These are phyloP conservation scores for Aphanomyces cochlioides DNA, from an alignment of 352 stramenopile species.

Conservation along the genomic window DNA sequence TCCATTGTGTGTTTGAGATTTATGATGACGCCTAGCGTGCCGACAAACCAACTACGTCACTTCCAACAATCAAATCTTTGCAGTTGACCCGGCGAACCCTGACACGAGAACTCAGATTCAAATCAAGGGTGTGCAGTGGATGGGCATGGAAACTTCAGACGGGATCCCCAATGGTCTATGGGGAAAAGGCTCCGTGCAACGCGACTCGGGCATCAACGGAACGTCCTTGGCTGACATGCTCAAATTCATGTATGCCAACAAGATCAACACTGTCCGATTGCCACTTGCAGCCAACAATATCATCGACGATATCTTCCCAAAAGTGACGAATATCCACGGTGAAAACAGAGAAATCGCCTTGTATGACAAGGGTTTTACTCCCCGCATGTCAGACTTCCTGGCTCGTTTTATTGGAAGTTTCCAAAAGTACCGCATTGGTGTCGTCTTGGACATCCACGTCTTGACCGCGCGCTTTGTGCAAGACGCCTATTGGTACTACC, in stretches of 20 bases:
- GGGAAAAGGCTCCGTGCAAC: slow-evolving; percentile 37
- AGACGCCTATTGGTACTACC: slow-evolving; percentile 64
- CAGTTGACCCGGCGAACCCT: slow-evolving; percentile 42
- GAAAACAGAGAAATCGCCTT: slow-evolving; percentile 58
- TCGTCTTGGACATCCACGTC: slow-evolving; percentile 58
- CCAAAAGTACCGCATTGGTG: slow-evolving; percentile 43
- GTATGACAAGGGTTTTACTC: slow-evolving; percentile 37
- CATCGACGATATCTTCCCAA: slow-evolving; percentile 40
- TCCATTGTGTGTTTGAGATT: background rate
- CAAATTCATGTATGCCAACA: slow-evolving; percentile 50
- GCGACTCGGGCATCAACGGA: slow-evolving; percentile 37
- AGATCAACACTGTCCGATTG: slow-evolving; percentile 60
- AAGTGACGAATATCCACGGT: slow-evolving; percentile 49
- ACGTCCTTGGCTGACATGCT: slow-evolving; percentile 51
- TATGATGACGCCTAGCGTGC: slow-evolving; percentile 39
- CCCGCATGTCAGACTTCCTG: slow-evolving; percentile 49
- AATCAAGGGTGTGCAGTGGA: slow-evolving; percentile 59
- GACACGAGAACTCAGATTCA: slow-evolving; percentile 45
- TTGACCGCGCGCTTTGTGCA: slow-evolving; percentile 41
- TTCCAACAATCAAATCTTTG: slow-evolving; percentile 49
- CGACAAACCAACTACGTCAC: slow-evolving; percentile 59
- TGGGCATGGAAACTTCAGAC: slow-evolving; percentile 58
- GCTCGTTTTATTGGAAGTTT: slow-evolving; percentile 49
- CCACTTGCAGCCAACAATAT: slow-evolving; percentile 55
- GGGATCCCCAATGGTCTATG: slow-evolving; percentile 63